Base-by-base conservation (phyloP, 2,329 filamentous ascomycete species). In the Gyromitra esculenta region DNA sequence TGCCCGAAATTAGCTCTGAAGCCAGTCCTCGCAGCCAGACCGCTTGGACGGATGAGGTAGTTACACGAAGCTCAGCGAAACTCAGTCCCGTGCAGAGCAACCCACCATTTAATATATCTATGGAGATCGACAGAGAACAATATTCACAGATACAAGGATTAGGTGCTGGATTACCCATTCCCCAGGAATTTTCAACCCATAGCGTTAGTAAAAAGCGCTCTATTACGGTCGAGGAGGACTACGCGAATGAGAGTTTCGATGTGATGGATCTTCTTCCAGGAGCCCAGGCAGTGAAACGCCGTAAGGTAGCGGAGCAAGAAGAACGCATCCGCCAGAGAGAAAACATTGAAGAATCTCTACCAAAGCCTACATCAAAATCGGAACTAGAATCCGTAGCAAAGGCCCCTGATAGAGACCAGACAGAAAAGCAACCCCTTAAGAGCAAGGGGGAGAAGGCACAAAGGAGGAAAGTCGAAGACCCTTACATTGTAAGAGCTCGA, bases 201-300 rank as follows among this genome's bases (percentile, higher is more conserved):
- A 59, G 31, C 52, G 31, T 71, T 60, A n/a, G 35, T 8, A 73
- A 48, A 35, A 77, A 77, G 48, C 64, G 52, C 43, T 54, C 71
- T 66, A 48, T 69, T 25, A 25, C 8, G 18, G 13, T 25, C 41
- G 65, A 69, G 7, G 75, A 60, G 21, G 79, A 82, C 35, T 80
- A 82, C 11, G 82, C 81, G 15, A 77, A 83, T 11, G 81, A 83
- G 8, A 69, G 73, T 43, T 83, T 84, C 45, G 84, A 88, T 7
- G 88, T 95, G 82, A 90, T 93, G 13, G 86, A 88, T 25, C 88
- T 97, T 71, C 89, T 94, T 0, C 92, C 94, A 0, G 92, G 91
- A 0, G 90, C 92, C 2, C 89, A 91, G 37, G 90, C 90, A 4
- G 88, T 94, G 82, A 98, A 97, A 82, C 89, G 90, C n/a, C 90